Percentiles rank a stretch among this genome's conserved stretches.
Conservation (phyloP, 768 basidiomycete species). For the Rhizopogon vesiculosus region DNA sequence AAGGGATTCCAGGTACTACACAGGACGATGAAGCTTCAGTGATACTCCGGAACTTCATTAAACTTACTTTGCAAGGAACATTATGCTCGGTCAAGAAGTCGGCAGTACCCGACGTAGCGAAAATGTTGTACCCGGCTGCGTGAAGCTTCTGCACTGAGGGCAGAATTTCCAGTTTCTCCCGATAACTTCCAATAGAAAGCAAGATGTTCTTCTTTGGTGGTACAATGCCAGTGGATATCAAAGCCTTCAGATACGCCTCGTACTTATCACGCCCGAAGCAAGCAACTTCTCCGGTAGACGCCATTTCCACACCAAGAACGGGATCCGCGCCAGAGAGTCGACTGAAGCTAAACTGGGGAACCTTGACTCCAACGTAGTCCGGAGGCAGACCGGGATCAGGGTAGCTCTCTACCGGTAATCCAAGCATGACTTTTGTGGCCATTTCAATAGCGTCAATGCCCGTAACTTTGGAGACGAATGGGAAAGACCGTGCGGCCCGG, state of each 20-base stretch:
- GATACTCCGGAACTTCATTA: not conserved
- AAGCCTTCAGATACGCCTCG: slow-evolving; percentile 96
- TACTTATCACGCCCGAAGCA: slow-evolving; percentile 98
- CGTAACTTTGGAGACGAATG: slow-evolving; percentile 98
- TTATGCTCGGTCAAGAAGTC: slow-evolving; percentile 98
- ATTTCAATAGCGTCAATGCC: slow-evolving; percentile 98
- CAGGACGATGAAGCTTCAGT: slow-evolving; percentile 4
- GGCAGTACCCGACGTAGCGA: slow-evolving; percentile 94
- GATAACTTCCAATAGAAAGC: slow-evolving; percentile 94
- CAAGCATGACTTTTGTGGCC: slow-evolving; percentile 98
- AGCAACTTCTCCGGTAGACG: slow-evolving; percentile 98
- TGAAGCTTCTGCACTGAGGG: slow-evolving; percentile 95
- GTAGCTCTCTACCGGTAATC: slow-evolving; percentile 82
- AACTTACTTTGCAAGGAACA: slow-evolving; percentile 84
- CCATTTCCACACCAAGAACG: slow-evolving; percentile 98
- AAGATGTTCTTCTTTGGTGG: slow-evolving; percentile 97
- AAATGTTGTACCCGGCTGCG: slow-evolving; percentile 90
- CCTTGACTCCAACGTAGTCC: slow-evolving; percentile 98
- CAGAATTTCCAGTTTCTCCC: slow-evolving; percentile 95
- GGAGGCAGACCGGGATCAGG: slow-evolving; percentile 82
- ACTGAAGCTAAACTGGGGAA: slow-evolving; percentile 99
- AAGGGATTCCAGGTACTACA: slow-evolving; percentile 84
- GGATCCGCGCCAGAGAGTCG: slow-evolving; percentile 96
- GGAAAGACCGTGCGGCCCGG: slow-evolving; percentile 95
- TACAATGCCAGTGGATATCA: slow-evolving; percentile 94